These are phyloP conservation scores for Durusdinium trenchii DNA, from an alignment of 73 alveolate species.

Conservation along the genomic window DNA sequence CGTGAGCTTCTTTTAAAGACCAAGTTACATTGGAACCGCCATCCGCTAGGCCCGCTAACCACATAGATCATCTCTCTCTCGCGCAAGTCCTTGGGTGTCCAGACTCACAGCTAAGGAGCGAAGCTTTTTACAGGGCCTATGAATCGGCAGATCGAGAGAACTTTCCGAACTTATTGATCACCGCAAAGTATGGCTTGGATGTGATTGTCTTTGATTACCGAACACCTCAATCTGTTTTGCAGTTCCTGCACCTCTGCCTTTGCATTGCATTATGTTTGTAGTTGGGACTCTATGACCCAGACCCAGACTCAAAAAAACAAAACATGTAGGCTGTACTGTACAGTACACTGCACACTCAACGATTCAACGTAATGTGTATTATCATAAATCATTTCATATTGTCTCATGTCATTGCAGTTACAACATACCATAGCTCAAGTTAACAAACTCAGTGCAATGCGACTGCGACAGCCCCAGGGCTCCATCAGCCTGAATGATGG, in stretches of 20 bases:
- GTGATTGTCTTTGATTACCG: conserved; percentile 22
- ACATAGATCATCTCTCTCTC: too few relatives aligned
- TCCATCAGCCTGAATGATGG: neutral
- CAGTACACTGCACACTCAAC: neutral
- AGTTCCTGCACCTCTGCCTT: neutral
- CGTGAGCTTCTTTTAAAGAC: too few relatives aligned
- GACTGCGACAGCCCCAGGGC: neutral
- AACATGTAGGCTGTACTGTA: too few relatives aligned
- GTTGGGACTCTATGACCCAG: too few relatives aligned
- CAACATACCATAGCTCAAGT: neutral
- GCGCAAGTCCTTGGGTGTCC: neutral
- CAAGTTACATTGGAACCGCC: too few relatives aligned
- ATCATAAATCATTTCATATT: neutral
- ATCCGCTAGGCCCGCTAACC: too few relatives aligned
- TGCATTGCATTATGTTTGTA: neutral
- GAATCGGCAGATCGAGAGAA: neutral
- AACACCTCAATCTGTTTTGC: neutral
- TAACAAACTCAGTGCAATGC: neutral
- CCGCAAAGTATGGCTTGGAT: conserved; percentile 6
- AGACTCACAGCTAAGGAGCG: conserved; percentile 4
- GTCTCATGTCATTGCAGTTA: neutral
- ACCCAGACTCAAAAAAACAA: neutral
- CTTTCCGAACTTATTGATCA: neutral
- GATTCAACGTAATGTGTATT: neutral
- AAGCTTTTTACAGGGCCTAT: conserved; percentile 31